Base-by-base conservation (phyloP, 768 basidiomycete genomes). In the Phylloporus sp. region DNA sequence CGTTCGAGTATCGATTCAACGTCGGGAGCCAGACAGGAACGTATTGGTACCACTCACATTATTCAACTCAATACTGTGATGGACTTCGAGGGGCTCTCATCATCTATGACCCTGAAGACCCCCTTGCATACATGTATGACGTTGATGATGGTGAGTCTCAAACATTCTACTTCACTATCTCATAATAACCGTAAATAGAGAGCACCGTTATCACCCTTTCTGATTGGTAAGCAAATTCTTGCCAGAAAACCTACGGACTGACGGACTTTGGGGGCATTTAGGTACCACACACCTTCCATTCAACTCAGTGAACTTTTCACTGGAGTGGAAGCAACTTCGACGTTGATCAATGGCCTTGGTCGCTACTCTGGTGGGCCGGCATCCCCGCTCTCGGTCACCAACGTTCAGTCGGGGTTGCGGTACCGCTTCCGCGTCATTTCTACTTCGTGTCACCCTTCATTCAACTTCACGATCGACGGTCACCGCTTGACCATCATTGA, bases 341-440 rank as follows among this genome's bases (percentile, higher is more conserved):
- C 74, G 6, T 63, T 81, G 6, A 79, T 81, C 44, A 81, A 81
- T 39, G 79, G 79, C 0, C 57, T 59, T 20, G 79, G 80, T 18
- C 74, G 79, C 29, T 73, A 70, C 51, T n/a, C 50, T 6, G 72
- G 66, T 6, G 76, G 77, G 5, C 72, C 76, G 1, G 38, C 49
- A 5, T 57, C 67, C 2, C 53, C 66, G 2, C 67, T 80, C 26
- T 60, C 79, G 0, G 71, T 79, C 4, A 64, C 82, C 51, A 69
- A 67, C 26, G 77, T 82, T 18, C 46, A 58, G 12, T 44, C 44
- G 0, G 70, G 72, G n/a, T 65, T 61, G 27, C 71, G 77, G 6
- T 82, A 81, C 52, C 74, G 81, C 11, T 76, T 82, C 62, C 73
- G 80, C 11, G 48, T 84, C 3, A 56, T 82, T 18, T 70, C 71